Conservation (phyloP, 495 filamentous ascomycete genomes). For the Tuber indicum region DNA sequence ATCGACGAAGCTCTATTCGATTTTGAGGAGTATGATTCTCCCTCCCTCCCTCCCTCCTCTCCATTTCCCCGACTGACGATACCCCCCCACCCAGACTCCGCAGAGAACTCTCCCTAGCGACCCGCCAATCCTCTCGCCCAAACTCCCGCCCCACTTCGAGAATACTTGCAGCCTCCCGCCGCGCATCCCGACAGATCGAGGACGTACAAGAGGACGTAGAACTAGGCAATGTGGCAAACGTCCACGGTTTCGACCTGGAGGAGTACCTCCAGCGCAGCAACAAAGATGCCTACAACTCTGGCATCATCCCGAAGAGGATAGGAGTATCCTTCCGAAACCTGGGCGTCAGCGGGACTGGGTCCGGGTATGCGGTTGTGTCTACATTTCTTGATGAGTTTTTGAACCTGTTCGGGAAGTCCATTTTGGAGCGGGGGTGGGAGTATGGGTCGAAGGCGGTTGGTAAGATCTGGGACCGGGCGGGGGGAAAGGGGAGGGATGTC, state of each 20-base stretch:
- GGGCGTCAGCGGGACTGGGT: slow-evolving; percentile 50
- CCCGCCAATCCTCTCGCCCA: slow-evolving; percentile 14
- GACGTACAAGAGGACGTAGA: slow-evolving; percentile 34
- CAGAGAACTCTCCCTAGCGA: slow-evolving; percentile 23
- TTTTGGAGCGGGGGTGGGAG: slow-evolving; percentile 29
- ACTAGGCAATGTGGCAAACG: slow-evolving; percentile 9
- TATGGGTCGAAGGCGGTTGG: slow-evolving; percentile 46
- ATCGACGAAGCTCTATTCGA: slow-evolving; percentile 34
- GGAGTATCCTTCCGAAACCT: slow-evolving; percentile 71
- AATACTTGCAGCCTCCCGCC: neutral
- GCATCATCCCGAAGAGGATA: slow-evolving; percentile 57
- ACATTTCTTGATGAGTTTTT: slow-evolving; percentile 39
- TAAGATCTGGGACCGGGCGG: slow-evolving; percentile 45
- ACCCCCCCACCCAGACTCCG: slow-evolving; percentile 21
- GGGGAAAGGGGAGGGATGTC: slow-evolving; percentile 45
- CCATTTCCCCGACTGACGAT: neutral
- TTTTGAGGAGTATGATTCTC: slow-evolving; percentile 32
- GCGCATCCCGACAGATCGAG: slow-evolving; percentile 3
- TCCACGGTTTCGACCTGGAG: slow-evolving; percentile 31
- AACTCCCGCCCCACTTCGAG: slow-evolving; percentile 2
- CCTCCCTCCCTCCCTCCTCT: neutral
- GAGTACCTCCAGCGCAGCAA: slow-evolving; percentile 38
- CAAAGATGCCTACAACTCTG: slow-evolving; percentile 27
- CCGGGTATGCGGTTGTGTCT: slow-evolving; percentile 45
- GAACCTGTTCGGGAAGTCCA: slow-evolving; percentile 36